Evolutionary conservation across 2,329 filamentous ascomycete genomes (phyloP), one percentile per base, ranked within the genome.

Genomic region (Thyridium curvatum): DNA sequence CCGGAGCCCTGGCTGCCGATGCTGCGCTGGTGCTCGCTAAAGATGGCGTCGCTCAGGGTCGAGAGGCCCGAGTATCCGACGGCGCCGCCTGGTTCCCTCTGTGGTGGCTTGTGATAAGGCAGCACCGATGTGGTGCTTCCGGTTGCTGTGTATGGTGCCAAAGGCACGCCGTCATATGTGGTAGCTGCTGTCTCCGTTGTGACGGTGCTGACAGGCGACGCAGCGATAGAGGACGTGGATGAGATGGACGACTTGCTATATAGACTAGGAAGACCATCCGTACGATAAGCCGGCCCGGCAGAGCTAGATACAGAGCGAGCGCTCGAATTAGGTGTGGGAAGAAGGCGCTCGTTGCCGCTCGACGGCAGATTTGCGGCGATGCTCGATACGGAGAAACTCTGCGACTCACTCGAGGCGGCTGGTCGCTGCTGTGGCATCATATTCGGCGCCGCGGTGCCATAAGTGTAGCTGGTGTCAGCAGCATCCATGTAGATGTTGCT

Each of bases 361-460:
- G 50, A 52, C 0, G 65, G 64, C 0, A 69, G 53, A 0, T 64
- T 63, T 0, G 65, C 61, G 6, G 64, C 63, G 40, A 67, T 63
- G 31, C 55, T 54, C 1, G 63, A 61, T n/a, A 68, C 54, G 7
- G 63, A 64, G 43, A 68, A 65, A 32, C 53, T 59, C 4, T 61
- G 52, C 7, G 57, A 49, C 10, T 65, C 62, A 30, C 51, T 51
- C 1, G 52, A 51, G 2, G 40, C 38, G 1, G 52, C 40, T 5
- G 60, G 59, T 2, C 65, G 61, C 30, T 64, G 62, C 8, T 26
- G 6, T n/a, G n/a, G n/a, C 21, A 60, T 54, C n/a, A 67, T 48
- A 26, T 45, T 46, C 3, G 47, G 31, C 18, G 21, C 21, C 21
- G 44, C 35, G 39, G 38, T 55, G 4, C 48, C 47, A 40, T 65